Base-by-base conservation (phyloP, 2,329 filamentous ascomycete genomes). In the Reticulascus tulasneorum region DNA sequence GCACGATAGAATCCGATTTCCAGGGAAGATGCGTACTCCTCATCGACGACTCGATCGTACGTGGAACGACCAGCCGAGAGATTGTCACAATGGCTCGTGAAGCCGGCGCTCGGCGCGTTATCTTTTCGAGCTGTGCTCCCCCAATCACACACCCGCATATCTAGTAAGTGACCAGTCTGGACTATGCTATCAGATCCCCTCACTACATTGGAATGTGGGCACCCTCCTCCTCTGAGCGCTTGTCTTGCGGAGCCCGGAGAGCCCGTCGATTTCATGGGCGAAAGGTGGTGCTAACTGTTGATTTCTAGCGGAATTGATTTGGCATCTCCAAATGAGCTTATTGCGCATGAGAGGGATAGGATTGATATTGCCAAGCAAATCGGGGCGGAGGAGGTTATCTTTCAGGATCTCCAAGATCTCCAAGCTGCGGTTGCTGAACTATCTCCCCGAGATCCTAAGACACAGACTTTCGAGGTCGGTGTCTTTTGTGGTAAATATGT, bases 401-500 rank as follows among this genome's bases (percentile, higher is more conserved):
- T 60, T 53, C 67, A 69, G 44, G 54, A 55, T 8, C 74, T 97
- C 2, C 73, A 80, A 2, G 90, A 94, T 51, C 70, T 97, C n/a
- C 82, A 84, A 54, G 78, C 73, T 20, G 80, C 89, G 1, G 96
- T 90, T 54, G 74, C 80, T 2, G 81, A 88, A 47, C 75, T 86
- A 5, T 81, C 79, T 42, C 73, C 79, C 33, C 65, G 74, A 37
- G 63, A 75, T 42, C 64, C 67, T 22, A 57, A 62, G 23, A 56
- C 76, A 50, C 69, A 69, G 8, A 69, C 82, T 37, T 96, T 96
- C 48, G 91, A 97, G 56, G 81, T 94, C 3, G 90, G 91, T 35
- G 90, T 96, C 8, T 96, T 97, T 66, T 88, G 82, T 54, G 91
- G 91, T 29, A 79, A 81, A 46, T 96, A 96, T 60, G 73, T 86